A percentile compares a stretch with the other conserved stretches of the same genome.
Evolutionary conservation across 2,329 filamentous ascomycete genomes (phyloP).

Genomic region (Fusarium nanum): DNA sequence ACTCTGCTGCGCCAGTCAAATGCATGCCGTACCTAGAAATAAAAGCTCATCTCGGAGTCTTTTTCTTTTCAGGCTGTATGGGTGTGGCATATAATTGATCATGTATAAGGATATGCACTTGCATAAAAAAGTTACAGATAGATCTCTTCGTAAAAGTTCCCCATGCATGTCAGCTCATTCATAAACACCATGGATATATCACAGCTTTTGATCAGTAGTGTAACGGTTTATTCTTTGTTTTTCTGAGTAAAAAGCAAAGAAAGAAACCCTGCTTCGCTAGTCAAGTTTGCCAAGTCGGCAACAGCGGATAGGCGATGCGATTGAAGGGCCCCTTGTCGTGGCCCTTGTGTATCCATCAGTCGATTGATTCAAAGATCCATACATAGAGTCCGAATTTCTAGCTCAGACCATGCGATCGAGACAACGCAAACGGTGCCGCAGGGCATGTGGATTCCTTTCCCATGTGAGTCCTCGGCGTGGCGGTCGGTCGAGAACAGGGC

Average conservation of each 20-base stretch:
- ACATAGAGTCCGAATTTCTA: neutral
- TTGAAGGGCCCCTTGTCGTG: neutral
- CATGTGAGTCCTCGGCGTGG: constrained; percentile 45
- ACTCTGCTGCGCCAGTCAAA: neutral
- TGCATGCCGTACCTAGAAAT: constrained; percentile 4
- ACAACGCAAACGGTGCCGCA: constrained; percentile 6
- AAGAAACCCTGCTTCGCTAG: neutral
- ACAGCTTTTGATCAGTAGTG: neutral
- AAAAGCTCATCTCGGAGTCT: constrained; percentile 12
- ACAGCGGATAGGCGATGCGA: constrained; percentile 20
- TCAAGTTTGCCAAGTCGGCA: constrained; percentile 35
- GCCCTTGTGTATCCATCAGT: constrained; percentile 2
- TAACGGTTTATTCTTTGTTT: neutral
- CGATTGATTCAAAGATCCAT: neutral
- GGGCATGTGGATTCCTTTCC: constrained; percentile 1
- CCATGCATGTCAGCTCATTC: neutral
- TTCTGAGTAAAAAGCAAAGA: neutral
- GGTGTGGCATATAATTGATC: neutral
- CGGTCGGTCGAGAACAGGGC: constrained; percentile 24
- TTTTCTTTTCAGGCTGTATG: neutral
- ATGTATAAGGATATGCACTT: constrained; percentile 10
- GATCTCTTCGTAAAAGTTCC: neutral
- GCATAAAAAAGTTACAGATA: neutral
- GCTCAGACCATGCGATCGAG: neutral
- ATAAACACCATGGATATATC: neutral